Conservation (phyloP, 371 early-diverging fungal genomes). For the Haplosporangium sp. region DNA sequence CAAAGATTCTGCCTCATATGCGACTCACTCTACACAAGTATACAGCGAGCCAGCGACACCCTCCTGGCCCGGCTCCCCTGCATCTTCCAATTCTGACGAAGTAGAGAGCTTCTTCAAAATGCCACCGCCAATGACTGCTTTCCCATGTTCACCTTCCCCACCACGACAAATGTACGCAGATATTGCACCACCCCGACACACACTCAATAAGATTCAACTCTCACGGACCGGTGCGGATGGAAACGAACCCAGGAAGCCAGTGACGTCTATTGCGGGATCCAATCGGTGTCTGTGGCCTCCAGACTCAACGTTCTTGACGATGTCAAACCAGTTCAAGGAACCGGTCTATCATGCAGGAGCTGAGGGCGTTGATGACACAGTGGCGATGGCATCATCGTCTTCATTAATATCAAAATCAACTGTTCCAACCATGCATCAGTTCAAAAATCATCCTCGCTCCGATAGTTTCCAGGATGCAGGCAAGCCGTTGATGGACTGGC, state of each 20-base stretch:
- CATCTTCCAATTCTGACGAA: conserved; percentile 18
- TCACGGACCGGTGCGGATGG: too few species aligned
- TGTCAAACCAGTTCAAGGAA: conserved; percentile 23
- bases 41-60: neutral
- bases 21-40: too few species aligned
- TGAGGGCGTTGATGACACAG: neutral
- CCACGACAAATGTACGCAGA: too few species aligned
- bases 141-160: conserved; percentile 9
- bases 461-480: conserved; percentile 22
- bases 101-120: conserved; percentile 17
- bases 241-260: conserved; percentile 17
- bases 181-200: neutral
- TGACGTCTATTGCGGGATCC: conserved; percentile 44
- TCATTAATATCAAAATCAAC: neutral
- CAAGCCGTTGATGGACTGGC: conserved; percentile 19
- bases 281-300: conserved; percentile 50
- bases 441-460: conserved; percentile 23
- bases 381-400: neutral
- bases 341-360: conserved; percentile 6
- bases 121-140: conserved; percentile 23
- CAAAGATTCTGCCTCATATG: too few species aligned
- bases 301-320: conserved; percentile 37
- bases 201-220: neutral
- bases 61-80: conserved; percentile 9
- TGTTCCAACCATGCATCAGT: neutral